Evolutionary conservation across 1,284 basidiomycete genomes (phyloP), one percentile per base, ranked within the genome.

Genomic region (Pascua sp.): DNA sequence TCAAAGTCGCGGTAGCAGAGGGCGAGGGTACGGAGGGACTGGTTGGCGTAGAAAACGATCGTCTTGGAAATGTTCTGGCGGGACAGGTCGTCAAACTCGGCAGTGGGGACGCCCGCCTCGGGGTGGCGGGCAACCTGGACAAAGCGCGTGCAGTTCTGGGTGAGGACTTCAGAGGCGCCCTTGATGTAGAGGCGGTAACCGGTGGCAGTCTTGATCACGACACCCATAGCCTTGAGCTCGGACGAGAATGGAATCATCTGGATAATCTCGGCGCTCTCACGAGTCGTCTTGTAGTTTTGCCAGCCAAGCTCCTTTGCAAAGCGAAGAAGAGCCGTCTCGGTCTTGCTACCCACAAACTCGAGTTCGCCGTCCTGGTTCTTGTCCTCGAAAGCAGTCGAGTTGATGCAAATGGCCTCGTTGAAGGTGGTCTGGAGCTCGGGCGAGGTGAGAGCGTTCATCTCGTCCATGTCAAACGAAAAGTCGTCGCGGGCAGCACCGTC

Each of bases 221-320:
- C 89, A 61, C 89, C 95, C 93, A 98, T 98, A 9, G 91, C 87
- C 80, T 98, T 98, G 66, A 92, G 86, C 66, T 93, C 88, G 65
- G 90, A 94, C 36, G 89, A 91, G 80, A 98, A 98, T 1, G 96
- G 95, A 51, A 96, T 85, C 86, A 95, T 87, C 78, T 95, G 91
- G 5, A 92, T 80, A 46, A 94, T 77, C 51, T 71, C 46, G 36
- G 88, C 87, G 5, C 70, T 66, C 12, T 89, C 86, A 44, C 94
- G 83, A 11, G 83, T 84, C 51, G 81, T 70, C 68, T 81, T 84
- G 80, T 91, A 95, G 67, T 88, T 80, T 9, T 80, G 78, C 94
- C 95, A 99, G 8, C 82, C 80, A 48, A 90, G 84, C 51, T 90
- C 85, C 79, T 89, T 87, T n/a, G 90, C 90, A 67, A 98, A 91